Base-by-base conservation (phyloP, 2,329 filamentous ascomycete species). In the Hansfordia pulvinata region DNA sequence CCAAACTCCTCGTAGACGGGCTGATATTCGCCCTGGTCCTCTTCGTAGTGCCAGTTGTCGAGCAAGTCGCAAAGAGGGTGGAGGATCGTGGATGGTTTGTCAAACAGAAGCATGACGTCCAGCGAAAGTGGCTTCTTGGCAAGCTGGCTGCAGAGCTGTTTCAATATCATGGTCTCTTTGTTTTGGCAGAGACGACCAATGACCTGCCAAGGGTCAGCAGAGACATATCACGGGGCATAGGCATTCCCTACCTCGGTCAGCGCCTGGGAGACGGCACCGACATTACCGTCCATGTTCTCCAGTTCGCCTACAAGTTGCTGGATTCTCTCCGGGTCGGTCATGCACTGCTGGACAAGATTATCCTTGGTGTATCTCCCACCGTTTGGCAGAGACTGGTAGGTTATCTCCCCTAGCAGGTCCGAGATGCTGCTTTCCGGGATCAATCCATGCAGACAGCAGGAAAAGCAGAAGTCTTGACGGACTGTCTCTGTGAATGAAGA, bases 251-350 rank as follows among this genome's bases (percentile, higher is more conserved):
- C 76, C 57, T 83, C 78, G 20, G 75, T 69, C 23, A 86, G 60
- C 3, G 85, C 86, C 33, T 77, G 74, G 26, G 79, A 80, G 11
- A 92, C 82, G 3, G 84, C 83, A 3, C 82, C 84, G 3, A 83
- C 83, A 48, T 94, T 94, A 2, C 88, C 88, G 42, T 93, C 83
- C 66, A 90, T 85, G 26, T 77, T 78, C 30, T 93, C 84, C 14
- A 98, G 61, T 41, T 93, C 84, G 20, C 75, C 69, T 20, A 94
- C 71, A 17, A 93, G 61, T 22, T 75, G 69, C 37, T 85, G 79
- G 1, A 81, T 72, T 35, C 76, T 72, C 34, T 84, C 79, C 1
- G 76, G 70, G 37, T 92, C 83, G 8, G 69, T 66, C 25, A 78
- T 66, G 35, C 85, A 93, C 43, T 90, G 76, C 25, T 73, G 65